These are phyloP conservation scores for Heterobasidion annosum DNA, from an alignment of 1,284 basidiomycete genomes.

Conservation along the genomic window DNA sequence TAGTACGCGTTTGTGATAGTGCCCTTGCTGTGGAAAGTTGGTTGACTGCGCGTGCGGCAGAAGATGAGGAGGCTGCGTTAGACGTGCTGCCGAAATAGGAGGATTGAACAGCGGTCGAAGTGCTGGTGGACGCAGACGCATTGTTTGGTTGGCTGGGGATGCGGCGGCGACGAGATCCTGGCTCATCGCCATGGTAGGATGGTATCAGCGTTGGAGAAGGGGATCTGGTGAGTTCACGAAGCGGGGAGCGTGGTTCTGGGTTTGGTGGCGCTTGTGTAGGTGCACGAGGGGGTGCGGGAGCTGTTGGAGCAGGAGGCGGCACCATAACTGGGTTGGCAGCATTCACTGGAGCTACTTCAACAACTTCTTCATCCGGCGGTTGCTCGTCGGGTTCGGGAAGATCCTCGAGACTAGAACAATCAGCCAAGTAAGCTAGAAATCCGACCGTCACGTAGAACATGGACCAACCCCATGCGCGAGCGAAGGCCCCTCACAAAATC, in stretches of 20 bases:
- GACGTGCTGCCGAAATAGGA: not conserved
- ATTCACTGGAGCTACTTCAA: not conserved
- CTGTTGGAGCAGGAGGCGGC: conserved; percentile 4
- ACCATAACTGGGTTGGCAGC: not conserved
- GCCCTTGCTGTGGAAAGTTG: not conserved
- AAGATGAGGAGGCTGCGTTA: conserved; percentile 5
- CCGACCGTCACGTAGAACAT: no score
- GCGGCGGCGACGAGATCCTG: conserved; percentile 33
- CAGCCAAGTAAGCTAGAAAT: no score
- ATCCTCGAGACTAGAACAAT: not conserved
- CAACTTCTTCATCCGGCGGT: not conserved
- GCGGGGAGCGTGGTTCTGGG: conserved; percentile 1
- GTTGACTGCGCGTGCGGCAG: conserved; percentile 4
- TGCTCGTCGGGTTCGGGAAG: not conserved
- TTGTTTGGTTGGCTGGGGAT: conserved; percentile 10
- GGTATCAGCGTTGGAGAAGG: conserved; percentile 14
- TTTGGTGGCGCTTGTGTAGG: conserved; percentile 1
- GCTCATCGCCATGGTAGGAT: conserved; percentile 29
- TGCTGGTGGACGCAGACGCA: not conserved
- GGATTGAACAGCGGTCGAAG: conserved; percentile 1
- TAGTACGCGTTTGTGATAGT: not conserved
- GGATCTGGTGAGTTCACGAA: conserved; percentile 16
- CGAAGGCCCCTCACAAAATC: conserved; percentile 50
- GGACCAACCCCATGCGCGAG: conserved; percentile 50
- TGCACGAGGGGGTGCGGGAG: conserved; percentile 2